Conservation (phyloP, 2,329 filamentous ascomycete species). For the Alternaria sp. region DNA sequence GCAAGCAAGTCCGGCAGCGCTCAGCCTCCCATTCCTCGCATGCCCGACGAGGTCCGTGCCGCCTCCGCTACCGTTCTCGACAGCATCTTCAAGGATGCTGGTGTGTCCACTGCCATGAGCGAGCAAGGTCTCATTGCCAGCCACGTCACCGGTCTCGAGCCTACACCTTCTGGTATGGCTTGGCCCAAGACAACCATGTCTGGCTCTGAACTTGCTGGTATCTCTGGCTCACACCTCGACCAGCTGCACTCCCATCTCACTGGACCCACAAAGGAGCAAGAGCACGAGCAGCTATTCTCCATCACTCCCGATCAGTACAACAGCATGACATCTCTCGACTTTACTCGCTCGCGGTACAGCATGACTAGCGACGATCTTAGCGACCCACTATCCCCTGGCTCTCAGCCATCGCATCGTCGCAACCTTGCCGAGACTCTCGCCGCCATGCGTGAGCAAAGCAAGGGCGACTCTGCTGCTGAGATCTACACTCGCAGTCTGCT, state of each 20-base stretch:
- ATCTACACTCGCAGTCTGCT: conserved; percentile 92
- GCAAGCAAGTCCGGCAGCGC: conserved; percentile 82
- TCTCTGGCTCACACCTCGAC: conserved; percentile 50
- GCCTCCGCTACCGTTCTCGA: conserved; percentile 80
- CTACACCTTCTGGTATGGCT: conserved; percentile 48
- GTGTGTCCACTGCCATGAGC: conserved; percentile 59
- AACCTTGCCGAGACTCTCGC: conserved; percentile 83
- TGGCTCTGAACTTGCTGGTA: conserved; percentile 48
- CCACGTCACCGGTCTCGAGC: conserved; percentile 52
- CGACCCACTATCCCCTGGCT: conserved; percentile 50
- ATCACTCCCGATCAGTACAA: conserved; percentile 89
- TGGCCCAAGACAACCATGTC: conserved; percentile 52
- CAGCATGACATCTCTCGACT: conserved; percentile 78
- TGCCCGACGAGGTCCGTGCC: conserved; percentile 81
- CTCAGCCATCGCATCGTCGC: conserved; percentile 66
- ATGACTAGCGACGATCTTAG: conserved; percentile 58
- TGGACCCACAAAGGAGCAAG: conserved; percentile 78
- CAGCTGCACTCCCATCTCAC: conserved; percentile 58
- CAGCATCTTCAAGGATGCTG: conserved; percentile 82
- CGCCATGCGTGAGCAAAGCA: conserved; percentile 75
- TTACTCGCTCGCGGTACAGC: conserved; percentile 62
- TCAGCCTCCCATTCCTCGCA: conserved; percentile 74
- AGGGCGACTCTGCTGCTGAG: conserved; percentile 77
- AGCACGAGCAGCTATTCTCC: conserved; percentile 86
- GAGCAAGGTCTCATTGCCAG: conserved; percentile 63